These are phyloP conservation scores for Malus hybrid DNA, from an alignment of 331 rosid species.

Conservation along the genomic window DNA sequence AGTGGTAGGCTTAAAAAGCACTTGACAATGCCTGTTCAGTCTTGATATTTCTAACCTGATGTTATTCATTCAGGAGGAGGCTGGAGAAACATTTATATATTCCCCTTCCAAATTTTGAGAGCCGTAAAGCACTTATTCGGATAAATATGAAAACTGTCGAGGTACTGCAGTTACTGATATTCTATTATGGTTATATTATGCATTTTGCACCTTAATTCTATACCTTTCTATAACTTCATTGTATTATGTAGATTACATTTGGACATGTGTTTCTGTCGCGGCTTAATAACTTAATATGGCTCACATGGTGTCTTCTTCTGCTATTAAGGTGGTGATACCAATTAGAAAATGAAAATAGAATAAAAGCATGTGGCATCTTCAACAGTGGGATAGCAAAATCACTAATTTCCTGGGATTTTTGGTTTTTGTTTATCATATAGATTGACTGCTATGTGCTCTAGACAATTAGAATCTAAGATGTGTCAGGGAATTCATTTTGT, in stretches of 20 bases:
- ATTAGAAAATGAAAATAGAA: neutral
- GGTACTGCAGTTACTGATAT: slow-evolving; percentile 20
- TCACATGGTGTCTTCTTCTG: neutral
- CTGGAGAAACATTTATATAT: slow-evolving; percentile 95
- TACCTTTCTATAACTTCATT: no score
- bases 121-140: slow-evolving; percentile 88
- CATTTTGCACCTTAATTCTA: no score
- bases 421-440: neutral
- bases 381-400: neutral
- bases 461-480: neutral
- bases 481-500: neutral
- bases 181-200: neutral
- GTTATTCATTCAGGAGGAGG: slow-evolving; percentile 73
- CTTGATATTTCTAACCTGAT: slow-evolving; percentile 19
- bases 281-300: neutral
- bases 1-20: neutral
- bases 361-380: neutral
- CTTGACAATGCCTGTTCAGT: neutral
- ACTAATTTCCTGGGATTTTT: neutral
- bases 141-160: slow-evolving; percentile 93
- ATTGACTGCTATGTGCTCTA: neutral
- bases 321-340: neutral
- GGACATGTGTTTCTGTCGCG: no score
- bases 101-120: slow-evolving; percentile 96
- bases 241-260: no score